Evolutionary conservation across 371 early-diverging fungal genomes (phyloP).

Genomic region (Circinella umbellata): DNA sequence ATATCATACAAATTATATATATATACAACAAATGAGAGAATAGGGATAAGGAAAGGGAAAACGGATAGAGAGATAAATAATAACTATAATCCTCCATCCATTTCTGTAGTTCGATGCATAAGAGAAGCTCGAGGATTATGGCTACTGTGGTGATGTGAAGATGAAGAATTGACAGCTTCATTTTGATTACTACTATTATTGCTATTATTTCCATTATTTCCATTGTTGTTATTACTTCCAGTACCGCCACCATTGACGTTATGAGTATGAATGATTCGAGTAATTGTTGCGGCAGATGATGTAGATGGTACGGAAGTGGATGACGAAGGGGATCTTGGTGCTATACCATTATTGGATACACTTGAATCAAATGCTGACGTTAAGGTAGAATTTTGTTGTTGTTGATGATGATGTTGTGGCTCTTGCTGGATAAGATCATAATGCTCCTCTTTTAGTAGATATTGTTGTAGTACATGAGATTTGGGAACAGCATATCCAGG

Average conservation of each 20-base stretch:
- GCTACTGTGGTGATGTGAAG: neutral
- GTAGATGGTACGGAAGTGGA: slow-evolving; percentile 5
- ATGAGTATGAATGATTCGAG: slow-evolving; percentile 4
- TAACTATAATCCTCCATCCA: slow-evolving; percentile 18
- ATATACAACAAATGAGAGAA: no score
- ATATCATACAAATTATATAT: no score
- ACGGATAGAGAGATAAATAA: neutral
- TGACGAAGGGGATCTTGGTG: slow-evolving; percentile 7
- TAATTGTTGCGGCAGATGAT: slow-evolving; percentile 11
- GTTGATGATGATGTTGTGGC: neutral
- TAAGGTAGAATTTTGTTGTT: neutral
- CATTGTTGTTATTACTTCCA: neutral
- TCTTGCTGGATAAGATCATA: slow-evolving; percentile 38
- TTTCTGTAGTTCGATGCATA: neutral
- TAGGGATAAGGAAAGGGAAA: no score
- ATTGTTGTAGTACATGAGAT: slow-evolving; percentile 31
- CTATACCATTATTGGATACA: neutral
- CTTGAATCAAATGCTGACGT: neutral
- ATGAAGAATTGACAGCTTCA: neutral
- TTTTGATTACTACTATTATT: neutral
- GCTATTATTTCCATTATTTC: neutral
- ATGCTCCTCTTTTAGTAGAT: slow-evolving; percentile 44
- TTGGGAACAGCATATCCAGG: slow-evolving; percentile 38
- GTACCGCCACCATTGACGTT: neutral
- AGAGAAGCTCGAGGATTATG: neutral